Percentiles rank a stretch among this genome's conserved stretches.
These are phyloP conservation scores for Lagerstroemia fauriei DNA, from an alignment of 441 rosid genomes.

Conservation along the genomic window DNA sequence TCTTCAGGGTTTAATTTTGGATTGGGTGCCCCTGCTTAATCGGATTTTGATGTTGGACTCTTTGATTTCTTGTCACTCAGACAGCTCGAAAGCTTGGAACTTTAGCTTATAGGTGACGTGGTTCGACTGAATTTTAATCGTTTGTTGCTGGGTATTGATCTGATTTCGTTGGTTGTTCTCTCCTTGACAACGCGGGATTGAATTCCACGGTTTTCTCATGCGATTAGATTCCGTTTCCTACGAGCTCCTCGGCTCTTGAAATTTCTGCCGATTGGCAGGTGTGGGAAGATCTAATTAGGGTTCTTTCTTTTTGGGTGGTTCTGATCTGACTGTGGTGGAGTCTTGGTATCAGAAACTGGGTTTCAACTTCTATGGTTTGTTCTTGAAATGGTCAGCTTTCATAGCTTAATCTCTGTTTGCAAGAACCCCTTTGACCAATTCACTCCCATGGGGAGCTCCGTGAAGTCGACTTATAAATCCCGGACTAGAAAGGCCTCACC, in stretches of 20 bases:
- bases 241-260: background rate
- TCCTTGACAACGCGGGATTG: background rate
- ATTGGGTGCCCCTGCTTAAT: background rate
- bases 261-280: slow-evolving; percentile 19
- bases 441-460: slow-evolving; percentile 53
- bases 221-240: background rate
- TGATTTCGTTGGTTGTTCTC: background rate
- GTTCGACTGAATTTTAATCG: background rate
- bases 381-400: slow-evolving; percentile 57
- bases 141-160: background rate
- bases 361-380: too few relatives aligned
- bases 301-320: background rate
- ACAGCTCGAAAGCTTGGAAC: background rate
- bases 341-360: background rate
- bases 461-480: slow-evolving; percentile 40
- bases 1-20: background rate
- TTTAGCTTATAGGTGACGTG: background rate
- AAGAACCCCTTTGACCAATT: slow-evolving; percentile 62
- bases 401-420: slow-evolving; percentile 74
- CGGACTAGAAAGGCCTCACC: slow-evolving; percentile 42
- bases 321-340: background rate
- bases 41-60: background rate
- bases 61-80: background rate
- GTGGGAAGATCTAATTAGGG: slow-evolving; percentile 36
- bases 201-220: background rate